Evolutionary conservation across 257 asterid species (phyloP), one percentile per base, ranked within the genome.

Genomic region (Gentiana straminea): DNA sequence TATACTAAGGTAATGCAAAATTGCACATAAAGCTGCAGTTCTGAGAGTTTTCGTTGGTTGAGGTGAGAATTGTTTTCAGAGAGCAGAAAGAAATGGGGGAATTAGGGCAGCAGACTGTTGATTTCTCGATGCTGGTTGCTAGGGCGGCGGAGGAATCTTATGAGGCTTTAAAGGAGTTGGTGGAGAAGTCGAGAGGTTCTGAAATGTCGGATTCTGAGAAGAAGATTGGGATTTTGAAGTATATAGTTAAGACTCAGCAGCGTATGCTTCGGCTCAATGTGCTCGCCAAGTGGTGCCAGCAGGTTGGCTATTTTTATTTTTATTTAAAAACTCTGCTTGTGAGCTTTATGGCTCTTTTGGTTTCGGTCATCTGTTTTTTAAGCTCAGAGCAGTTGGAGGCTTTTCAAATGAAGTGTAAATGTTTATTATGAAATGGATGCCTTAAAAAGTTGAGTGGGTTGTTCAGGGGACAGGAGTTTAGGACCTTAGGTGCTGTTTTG

Each of bases 221-320:
- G 84, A 92, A 92, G 81, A 83, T 88, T 78, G 81, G 79, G 80
- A 92, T 92, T 48, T 60, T 92, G 35, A 89, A 88, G 72, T 92
- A 88, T 74, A 72, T 92, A 61, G 97, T 83, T 53, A 92, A 80
- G 82, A 88, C 97, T 64, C 97, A 88, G 81, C 99, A 88, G 79
- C 89, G 97, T 60, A 79, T 92, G 93, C 93, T 92, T 50, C 93
- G 99, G 35, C 95, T 92, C 68, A 89, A 85, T 80, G 97, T 92
- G 73, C 97, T 92, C 38, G 77, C 99, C 61, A 92, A 92, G 80
- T 92, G 99, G 99, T 85, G 95, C 68, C 97, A 92, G 71, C 99
- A 92, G 98, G 97, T 89, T 51, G 52, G 6, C 15, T 3, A 49
- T 13, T 43, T 24, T 34, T 0, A n/a, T 34, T 44, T 8, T 5